Evolutionary conservation across 2,329 filamentous ascomycete species (phyloP), one percentile per base, ranked within the genome.

Genomic region (Alternaria angustiovoidea): DNA sequence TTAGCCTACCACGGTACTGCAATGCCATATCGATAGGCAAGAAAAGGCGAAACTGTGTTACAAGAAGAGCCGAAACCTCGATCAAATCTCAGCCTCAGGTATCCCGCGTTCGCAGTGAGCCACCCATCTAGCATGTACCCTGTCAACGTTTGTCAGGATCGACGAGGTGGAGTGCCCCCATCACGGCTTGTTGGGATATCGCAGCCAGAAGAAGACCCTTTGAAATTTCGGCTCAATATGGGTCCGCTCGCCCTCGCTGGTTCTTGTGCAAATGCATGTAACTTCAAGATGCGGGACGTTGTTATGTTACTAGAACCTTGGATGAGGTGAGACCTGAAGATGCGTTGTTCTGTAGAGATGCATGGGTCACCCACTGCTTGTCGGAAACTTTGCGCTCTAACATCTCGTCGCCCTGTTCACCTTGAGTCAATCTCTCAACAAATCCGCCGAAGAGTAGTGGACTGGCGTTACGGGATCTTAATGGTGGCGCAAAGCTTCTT

Each of bases 311-410:
- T 59, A 43, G 51, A 62, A 63, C 54, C 44, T 51, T 48, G 41
- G 56, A 57, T 28, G 51, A 51, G 22, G 48, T 49, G 24, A 51
- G 48, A 55, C 59, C 61, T 51, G 42, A 63, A 53, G 67, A 73
- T 63, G 63, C 64, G 60, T 74, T 69, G 65, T 73, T 71, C 44
- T 63, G 61, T 44, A 74, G 56, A 55, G 64, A 71, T 16, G 63
- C 66, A 54, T 69, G 68, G 66, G 60, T 70, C 67, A 71, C 64
- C 44, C 57, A 66, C 36, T 51, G 48, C 55, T 64, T 59, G 54
- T 64, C 67, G 54, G 65, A 66, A 39, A 53, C 61, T 54, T 61
- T 65, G 47, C 41, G 38, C 44, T 65, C 56, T 39, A 54, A 41
- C 47, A 49, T 59, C 32, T 49, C 43, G 16, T 66, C 53, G 42